These are phyloP conservation scores for Skeletonema potamos DNA, from an alignment of 108 stramenopile species.

Conservation along the genomic window DNA sequence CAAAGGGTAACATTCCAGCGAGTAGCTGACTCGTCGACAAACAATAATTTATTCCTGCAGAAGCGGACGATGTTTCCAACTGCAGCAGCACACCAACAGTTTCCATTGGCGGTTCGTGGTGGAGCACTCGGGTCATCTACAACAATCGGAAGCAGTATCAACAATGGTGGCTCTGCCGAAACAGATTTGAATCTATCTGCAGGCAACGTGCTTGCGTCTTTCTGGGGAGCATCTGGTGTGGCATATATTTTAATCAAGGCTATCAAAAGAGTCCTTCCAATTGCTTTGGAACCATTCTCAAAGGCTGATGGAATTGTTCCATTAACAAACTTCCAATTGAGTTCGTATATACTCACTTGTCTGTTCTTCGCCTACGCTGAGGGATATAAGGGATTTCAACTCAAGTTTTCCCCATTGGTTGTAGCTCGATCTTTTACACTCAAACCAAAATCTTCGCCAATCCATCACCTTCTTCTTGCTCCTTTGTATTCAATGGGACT, in stretches of 20 bases:
- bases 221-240: slow-evolving; percentile 90
- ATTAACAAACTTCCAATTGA: slow-evolving; percentile 68
- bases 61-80: neutral
- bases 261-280: slow-evolving; percentile 84
- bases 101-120: slow-evolving; percentile 14
- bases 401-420: slow-evolving; percentile 93
- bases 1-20: neutral
- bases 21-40: neutral
- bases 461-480: slow-evolving; percentile 75
- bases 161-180: neutral
- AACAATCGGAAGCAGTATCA: neutral
- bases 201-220: slow-evolving; percentile 41
- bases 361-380: slow-evolving; percentile 91
- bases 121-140: neutral
- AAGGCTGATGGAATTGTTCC: slow-evolving; percentile 34
- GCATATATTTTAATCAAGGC: slow-evolving; percentile 87
- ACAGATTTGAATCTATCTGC: slow-evolving; percentile 38
- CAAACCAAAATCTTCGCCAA: slow-evolving; percentile 31
- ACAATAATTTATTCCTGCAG: neutral
- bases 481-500: slow-evolving; percentile 95
- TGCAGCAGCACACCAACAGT: neutral
- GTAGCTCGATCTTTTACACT: slow-evolving; percentile 90
- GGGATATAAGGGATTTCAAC: slow-evolving; percentile 97
- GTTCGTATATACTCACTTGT: slow-evolving; percentile 66
- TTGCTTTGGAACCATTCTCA: slow-evolving; percentile 90